phyloP scores from a whole-genome alignment of 169 alveolate genomes.

The Neospora caninum region DNA sequence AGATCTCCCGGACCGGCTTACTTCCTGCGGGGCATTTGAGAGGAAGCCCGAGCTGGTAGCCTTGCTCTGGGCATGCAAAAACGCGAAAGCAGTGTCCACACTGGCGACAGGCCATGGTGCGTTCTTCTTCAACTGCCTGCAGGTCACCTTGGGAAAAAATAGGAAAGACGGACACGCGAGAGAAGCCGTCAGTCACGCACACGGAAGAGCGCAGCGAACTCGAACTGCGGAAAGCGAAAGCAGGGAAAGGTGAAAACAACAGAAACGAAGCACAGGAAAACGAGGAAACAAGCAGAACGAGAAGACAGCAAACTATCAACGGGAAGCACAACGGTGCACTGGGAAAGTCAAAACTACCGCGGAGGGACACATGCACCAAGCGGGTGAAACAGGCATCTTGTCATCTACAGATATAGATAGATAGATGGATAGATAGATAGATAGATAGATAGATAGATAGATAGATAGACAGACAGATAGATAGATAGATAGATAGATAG shows the following conservation, averaged over 20 bases:
- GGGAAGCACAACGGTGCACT: too few species aligned
- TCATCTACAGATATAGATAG: neutral
- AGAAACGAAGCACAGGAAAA: too few species aligned
- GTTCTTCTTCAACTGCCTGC: slow-evolving; percentile 27
- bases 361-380: too few species aligned
- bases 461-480: neutral
- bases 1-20: neutral
- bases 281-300: too few species aligned
- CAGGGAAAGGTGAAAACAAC: neutral
- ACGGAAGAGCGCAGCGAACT: neutral
- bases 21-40: slow-evolving; percentile 21
- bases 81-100: slow-evolving; percentile 19
- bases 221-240: too few species aligned
- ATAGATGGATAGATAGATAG: neutral
- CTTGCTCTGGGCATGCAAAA: neutral
- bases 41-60: slow-evolving; percentile 16
- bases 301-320: too few species aligned
- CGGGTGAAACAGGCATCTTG: too few species aligned
- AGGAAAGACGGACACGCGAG: neutral
- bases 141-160: neutral
- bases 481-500: too few species aligned
- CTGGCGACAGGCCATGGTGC: neutral
- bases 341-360: too few species aligned
- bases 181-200: neutral
- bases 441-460: too few species aligned